Conservation (phyloP, 768 basidiomycete genomes). For the Russula ochroleuca region DNA sequence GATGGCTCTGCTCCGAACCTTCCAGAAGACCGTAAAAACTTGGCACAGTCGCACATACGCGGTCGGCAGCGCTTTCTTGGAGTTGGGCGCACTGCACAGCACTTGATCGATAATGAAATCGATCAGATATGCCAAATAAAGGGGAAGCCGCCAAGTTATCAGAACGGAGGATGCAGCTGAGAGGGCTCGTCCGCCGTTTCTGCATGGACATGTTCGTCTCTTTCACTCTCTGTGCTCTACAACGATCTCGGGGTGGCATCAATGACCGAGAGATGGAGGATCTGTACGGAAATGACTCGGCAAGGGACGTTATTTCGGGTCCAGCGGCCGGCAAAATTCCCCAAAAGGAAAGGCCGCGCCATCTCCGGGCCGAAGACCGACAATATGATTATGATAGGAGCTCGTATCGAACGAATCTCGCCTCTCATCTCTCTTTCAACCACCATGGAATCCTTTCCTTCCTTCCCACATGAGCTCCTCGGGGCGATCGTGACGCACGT, state of each 20-base stretch:
- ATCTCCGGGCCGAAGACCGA: not conserved
- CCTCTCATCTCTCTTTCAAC: not conserved
- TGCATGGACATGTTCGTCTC: not conserved
- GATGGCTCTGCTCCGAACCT: not conserved
- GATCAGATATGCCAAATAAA: not conserved
- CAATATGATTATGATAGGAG: not conserved
- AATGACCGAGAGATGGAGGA: not conserved
- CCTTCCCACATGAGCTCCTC: conserved; percentile 1
- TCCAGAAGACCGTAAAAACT: not conserved
- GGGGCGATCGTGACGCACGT: not conserved
- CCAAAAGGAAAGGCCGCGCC: not conserved
- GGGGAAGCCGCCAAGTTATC: not conserved
- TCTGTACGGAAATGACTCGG: not conserved
- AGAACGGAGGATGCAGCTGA: not conserved
- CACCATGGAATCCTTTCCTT: conserved; percentile 9
- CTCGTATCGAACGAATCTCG: not conserved
- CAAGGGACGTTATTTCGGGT: no score
- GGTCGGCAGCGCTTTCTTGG: not conserved
- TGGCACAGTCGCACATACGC: not conserved
- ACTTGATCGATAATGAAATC: not conserved
- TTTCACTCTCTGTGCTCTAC: not conserved
- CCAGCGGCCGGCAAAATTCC: not conserved
- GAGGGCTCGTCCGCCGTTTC: not conserved
- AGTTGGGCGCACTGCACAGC: not conserved
- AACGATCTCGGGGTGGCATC: not conserved